Conservation (phyloP, 2,329 filamentous ascomycete genomes). For the Sporothrix dimorphospora region DNA sequence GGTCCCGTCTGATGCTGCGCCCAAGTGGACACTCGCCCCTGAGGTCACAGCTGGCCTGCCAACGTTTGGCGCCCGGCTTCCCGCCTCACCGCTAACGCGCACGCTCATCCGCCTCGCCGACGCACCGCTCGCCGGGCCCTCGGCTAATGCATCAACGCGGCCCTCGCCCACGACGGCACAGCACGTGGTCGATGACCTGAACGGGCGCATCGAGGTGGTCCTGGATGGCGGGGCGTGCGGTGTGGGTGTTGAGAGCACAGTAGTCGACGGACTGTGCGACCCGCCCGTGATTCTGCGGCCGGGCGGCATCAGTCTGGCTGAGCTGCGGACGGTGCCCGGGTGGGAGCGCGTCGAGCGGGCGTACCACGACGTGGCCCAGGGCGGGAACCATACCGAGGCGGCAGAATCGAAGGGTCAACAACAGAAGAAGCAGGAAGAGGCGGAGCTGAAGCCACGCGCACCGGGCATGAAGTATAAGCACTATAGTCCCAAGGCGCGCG, state of each 20-base stretch:
- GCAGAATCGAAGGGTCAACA: background rate
- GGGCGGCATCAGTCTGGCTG: constrained; percentile 82
- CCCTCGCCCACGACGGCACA: constrained; percentile 89
- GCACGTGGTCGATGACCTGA: constrained; percentile 87
- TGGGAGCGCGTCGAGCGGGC: constrained; percentile 80
- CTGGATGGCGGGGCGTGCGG: constrained; percentile 84
- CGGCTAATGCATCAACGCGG: constrained; percentile 90
- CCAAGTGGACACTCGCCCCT: constrained; percentile 63
- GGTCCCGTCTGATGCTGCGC: constrained; percentile 60
- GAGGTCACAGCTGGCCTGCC: constrained; percentile 85
- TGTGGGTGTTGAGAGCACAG: constrained; percentile 94
- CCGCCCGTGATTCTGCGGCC: constrained; percentile 84
- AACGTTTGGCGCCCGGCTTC: constrained; percentile 91
- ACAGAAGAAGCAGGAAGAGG: constrained; percentile 19
- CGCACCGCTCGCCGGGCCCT: constrained; percentile 84
- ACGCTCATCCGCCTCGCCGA: constrained; percentile 80
- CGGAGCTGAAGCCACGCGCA: constrained; percentile 66
- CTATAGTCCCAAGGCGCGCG: constrained; percentile 87
- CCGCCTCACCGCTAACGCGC: constrained; percentile 79
- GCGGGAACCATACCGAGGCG: constrained; percentile 53
- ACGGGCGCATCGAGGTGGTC: constrained; percentile 81
- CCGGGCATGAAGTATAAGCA: constrained; percentile 99
- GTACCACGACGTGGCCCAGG: constrained; percentile 76
- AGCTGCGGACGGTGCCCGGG: constrained; percentile 71
- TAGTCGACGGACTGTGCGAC: constrained; percentile 83